Evolutionary conservation across 345 rosid genomes (phyloP), one percentile per base, ranked within the genome.

Genomic region (Sonneratia caseolaris): DNA sequence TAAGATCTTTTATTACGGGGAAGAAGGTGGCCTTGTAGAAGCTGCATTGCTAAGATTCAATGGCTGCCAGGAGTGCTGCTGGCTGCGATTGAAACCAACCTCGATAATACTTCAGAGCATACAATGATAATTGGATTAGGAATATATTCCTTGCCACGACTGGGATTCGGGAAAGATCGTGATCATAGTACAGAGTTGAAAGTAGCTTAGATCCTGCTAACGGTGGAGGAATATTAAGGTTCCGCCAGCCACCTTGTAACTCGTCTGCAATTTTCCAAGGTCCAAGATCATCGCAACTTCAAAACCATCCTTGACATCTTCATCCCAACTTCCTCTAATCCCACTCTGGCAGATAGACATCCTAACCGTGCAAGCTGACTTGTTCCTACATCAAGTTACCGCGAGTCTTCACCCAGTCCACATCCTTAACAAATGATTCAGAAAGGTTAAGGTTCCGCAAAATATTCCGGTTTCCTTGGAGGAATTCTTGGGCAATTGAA

Each of bases 201-300:
- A 59, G 36, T 22, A 24, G 35, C n/a, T n/a, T 36, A 21, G 14
- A 1, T 24, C 3, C 7, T 22, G 64, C 32, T 59, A 59, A 59
- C 22, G 64, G 64, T 59, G 14, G 35, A 59, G 64, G 64, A 59
- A 59, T 59, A 51, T 51, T 51, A 10, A 59, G 64, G 64, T 59
- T 59, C 64, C 11, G 11, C 12, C 4, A 59, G 64, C 32, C 64
- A 13, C 22, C 64, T 7, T 11, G 36, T 59, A 59, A 59, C 64
- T 24, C 64, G 12, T 2, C 64, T 3, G 35, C 32, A 24, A 21
- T 7, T 5, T n/a, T 59, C 64, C 36, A 11, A 24, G 11, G 12
- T 18, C 59, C 59, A 53, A 53, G 59, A 18, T 15, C 59, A 3
- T 19, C 19, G 59, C 59, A 18, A 53, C 59, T 19, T 19, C 59